Evolutionary conservation across 495 filamentous ascomycete species (phyloP).

Genomic region (Xylaria palmicola): DNA sequence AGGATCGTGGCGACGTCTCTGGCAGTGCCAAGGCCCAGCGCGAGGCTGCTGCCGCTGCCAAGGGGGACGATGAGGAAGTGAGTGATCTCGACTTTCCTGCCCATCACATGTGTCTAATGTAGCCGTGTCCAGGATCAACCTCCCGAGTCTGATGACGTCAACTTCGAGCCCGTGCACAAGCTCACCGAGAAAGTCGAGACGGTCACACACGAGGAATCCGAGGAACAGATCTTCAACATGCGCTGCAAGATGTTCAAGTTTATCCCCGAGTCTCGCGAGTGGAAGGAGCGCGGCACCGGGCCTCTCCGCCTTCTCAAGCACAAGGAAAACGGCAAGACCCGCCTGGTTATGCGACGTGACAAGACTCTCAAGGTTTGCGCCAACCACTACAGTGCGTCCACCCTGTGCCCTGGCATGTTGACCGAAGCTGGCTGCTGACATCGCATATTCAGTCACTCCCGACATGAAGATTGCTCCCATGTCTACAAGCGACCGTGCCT

Average conservation of each 20-base stretch:
- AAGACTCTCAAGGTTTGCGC: slow-evolving; percentile 99
- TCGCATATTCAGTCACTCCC: slow-evolving; percentile 69
- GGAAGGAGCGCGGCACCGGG: slow-evolving; percentile 99
- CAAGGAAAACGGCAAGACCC: slow-evolving; percentile 95
- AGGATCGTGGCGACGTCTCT: slow-evolving; percentile 72
- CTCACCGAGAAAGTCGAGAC: slow-evolving; percentile 94
- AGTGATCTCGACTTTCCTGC: slow-evolving; percentile 7
- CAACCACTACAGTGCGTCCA: slow-evolving; percentile 92
- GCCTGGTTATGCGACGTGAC: slow-evolving; percentile 97
- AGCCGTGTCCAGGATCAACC: slow-evolving; percentile 57
- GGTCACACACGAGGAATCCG: slow-evolving; percentile 97
- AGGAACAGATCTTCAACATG: slow-evolving; percentile 99
- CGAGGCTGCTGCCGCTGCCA: slow-evolving; percentile 58
- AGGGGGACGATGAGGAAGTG: slow-evolving; percentile 44
- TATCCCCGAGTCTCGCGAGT: slow-evolving; percentile 81
- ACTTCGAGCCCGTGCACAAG: slow-evolving; percentile 94
- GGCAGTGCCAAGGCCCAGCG: slow-evolving; percentile 85
- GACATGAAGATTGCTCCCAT: slow-evolving; percentile 99
- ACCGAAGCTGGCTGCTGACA: slow-evolving; percentile 1
- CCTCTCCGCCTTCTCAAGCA: slow-evolving; percentile 97
- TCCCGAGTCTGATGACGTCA: slow-evolving; percentile 83
- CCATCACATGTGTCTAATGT: not conserved
- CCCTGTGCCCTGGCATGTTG: not conserved
- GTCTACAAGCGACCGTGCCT: slow-evolving; percentile 95
- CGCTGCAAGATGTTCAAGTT: slow-evolving; percentile 99